phyloP scores from a whole-genome alignment of 192 early-diverging fungal species.

The Chytriomyces hyalinus region DNA sequence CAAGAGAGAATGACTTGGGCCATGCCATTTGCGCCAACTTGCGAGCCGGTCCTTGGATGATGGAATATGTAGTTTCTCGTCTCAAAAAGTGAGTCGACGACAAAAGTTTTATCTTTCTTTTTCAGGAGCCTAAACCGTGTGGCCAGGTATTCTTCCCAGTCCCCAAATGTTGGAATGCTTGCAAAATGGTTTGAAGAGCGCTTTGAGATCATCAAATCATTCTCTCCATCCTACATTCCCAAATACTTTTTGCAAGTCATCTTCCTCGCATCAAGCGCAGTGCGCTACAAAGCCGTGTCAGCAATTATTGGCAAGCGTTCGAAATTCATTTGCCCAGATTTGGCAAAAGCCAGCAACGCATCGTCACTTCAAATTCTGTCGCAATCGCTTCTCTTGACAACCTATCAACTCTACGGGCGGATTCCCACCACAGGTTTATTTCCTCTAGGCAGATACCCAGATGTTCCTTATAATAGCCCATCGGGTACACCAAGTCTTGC shows the following conservation, averaged over 20 bases:
- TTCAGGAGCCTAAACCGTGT: neutral
- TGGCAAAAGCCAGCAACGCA: constrained; percentile 60
- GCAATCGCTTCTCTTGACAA: constrained; percentile 74
- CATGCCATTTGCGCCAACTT: constrained; percentile 91
- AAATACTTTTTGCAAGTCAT: constrained; percentile 92
- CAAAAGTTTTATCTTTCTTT: constrained; percentile 12
- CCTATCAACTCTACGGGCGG: constrained; percentile 82
- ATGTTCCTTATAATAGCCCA: constrained; percentile 8
- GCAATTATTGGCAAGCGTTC: constrained; percentile 27
- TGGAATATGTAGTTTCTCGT: constrained; percentile 84
- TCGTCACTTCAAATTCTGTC: constrained; percentile 70
- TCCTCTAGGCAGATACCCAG: constrained; percentile 48
- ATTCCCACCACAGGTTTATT: constrained; percentile 84
- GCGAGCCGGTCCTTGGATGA: constrained; percentile 87
- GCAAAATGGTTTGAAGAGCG: constrained; percentile 81
- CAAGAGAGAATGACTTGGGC: constrained; percentile 87
- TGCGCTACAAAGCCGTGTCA: constrained; percentile 64
- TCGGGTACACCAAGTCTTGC: constrained; percentile 69
- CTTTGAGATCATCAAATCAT: constrained; percentile 68
- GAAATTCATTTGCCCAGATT: constrained; percentile 73
- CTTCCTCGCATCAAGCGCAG: constrained; percentile 76
- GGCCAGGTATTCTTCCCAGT: constrained; percentile 42
- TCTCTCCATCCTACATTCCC: constrained; percentile 86
- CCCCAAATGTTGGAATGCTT: constrained; percentile 51
- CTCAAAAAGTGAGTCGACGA: constrained; percentile 59